Base-by-base conservation (phyloP, 352 stramenopile species). In the Pythium vanterpoolii region DNA sequence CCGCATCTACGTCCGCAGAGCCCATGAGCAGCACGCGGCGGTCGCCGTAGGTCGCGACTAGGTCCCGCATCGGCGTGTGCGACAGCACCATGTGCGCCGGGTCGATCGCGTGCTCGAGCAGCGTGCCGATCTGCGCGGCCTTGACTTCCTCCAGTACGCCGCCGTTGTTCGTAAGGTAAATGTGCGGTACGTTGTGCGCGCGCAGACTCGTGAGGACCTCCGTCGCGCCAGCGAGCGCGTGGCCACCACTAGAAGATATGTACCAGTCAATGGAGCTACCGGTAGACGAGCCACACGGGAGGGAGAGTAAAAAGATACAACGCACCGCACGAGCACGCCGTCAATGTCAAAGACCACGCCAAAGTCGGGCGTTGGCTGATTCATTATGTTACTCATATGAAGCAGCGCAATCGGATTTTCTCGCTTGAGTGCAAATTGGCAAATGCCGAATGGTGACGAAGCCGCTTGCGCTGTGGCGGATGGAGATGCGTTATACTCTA, bases 301-400 rank as follows among this genome's bases (percentile, higher is more conserved):
- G 11, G 30, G 30, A 26, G 10, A 28, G 8, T 34, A 40, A 27
- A 14, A 36, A 43, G 18, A 28, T 34, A 24, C 8, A 16, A 40
- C 49, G 86, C 36, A 91, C 85, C 90, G 80, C 47, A 97, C 88
- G 38, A 97, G 73, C 13, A 97, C 90, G 54, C 90, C 90, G 42
- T 97, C 90, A 39, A 97, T 97, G 62, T 97, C 90, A 61, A 97
- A 97, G 6, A 87, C 89, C 38, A 96, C 86, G 36, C 85, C 86
- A 38, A 94, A 93, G 24, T 77, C 76, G 8, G 71, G 67, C 23
- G 59, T 24, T n/a, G 53, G 39, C 18, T 46, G 16, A 42, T 11
- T 52, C 53, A 60, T 60, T 8, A n/a, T 51, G 26, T 43, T n/a
- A n/a, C n/a, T n/a, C n/a, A n/a, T n/a, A n/a, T n/a, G n/a, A n/a